Base-by-base conservation (phyloP, 2,329 filamentous ascomycete genomes). In the Domatiomyces catenatus region DNA sequence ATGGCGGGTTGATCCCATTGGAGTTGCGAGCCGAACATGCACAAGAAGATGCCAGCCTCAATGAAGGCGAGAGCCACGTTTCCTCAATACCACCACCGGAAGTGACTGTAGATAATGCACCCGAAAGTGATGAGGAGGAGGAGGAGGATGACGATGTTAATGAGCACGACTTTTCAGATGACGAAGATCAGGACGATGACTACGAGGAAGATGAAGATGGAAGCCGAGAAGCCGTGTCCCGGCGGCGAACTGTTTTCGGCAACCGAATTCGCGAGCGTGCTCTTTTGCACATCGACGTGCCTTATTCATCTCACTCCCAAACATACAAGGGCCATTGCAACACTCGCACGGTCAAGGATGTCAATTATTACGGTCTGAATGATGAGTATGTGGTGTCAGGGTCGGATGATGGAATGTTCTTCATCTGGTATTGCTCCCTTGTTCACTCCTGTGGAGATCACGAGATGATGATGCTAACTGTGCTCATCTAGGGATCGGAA, bases 301-400 rank as follows among this genome's bases (percentile, higher is more conserved):
- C 76, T 12, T 79, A 76, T 58, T 71, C 68, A 17, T 66, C 75
- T 1, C 75, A 80, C 55, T 78, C 73, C 1, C 73, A 73, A 42
- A 63, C 71, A 18, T 84, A 81, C 60, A 68, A 69, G 2, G 80
- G 80, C 1, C 80, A 83, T 61, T 83, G 80, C 66, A 83, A 83
- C 56, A 72, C 80, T 48, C 74, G 77, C 56, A 83, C 79, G 1
- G 79, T 83, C 57, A 84, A 84, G 58, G 80, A 84, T 59, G 77
- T 83, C 53, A 83, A 83, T 54, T 84, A 76, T 64, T 83, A 79
- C 54, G 80, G 80, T 0, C 64, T 81, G 39, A 67, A 81, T 52
- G 81, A 84, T 58, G 79, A 83, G 60, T 84, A 82, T 55, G 77
- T 84, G 8, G 79, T 83, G 8, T 80, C 75, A 51, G 80, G 80